A percentile compares a stretch with the other conserved stretches of the same genome.
Evolutionary conservation across 1,284 basidiomycete species (phyloP).

Genomic region (Tremellales sp.): DNA sequence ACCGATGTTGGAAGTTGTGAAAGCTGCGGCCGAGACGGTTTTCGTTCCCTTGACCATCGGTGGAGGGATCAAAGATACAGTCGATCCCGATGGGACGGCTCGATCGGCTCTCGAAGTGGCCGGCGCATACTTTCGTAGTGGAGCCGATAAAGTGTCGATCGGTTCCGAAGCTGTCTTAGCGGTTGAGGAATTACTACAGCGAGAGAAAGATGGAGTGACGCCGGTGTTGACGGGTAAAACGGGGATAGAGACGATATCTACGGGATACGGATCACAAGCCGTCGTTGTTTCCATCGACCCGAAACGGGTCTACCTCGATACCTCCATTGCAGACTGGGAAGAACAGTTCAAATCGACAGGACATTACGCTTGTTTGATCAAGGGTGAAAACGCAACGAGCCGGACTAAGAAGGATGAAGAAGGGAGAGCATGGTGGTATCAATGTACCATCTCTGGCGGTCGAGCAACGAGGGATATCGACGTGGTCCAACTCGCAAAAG

Average conservation of each 20-base stretch:
- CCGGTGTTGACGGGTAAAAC: conserved; percentile 56
- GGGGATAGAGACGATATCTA: conserved; percentile 89
- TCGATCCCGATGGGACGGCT: conserved; percentile 90
- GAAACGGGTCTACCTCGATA: conserved; percentile 76
- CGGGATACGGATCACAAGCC: conserved; percentile 89
- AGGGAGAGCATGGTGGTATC: conserved; percentile 94
- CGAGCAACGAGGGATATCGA: conserved; percentile 84
- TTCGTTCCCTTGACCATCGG: conserved; percentile 99
- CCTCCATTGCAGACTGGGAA: conserved; percentile 57
- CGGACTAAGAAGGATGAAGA: conserved; percentile 56
- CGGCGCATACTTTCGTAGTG: conserved; percentile 91
- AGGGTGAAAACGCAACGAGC: conserved; percentile 52
- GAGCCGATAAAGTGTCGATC: conserved; percentile 92
- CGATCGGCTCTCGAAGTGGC: conserved; percentile 90
- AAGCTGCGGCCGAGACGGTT: conserved; percentile 79
- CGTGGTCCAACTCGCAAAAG: conserved; percentile 83
- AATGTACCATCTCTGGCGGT: conserved; percentile 93
- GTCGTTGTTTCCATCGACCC: conserved; percentile 98
- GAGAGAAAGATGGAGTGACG: conserved; percentile 50
- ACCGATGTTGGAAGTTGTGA: conserved; percentile 95
- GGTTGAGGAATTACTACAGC: conserved; percentile 72
- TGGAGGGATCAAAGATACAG: conserved; percentile 93
- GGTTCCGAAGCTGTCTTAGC: conserved; percentile 93
- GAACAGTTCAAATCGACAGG: conserved; percentile 56
- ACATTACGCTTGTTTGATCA: conserved; percentile 39